Conservation (phyloP, 441 rosid species). For the Gossypium davidsonii region DNA sequence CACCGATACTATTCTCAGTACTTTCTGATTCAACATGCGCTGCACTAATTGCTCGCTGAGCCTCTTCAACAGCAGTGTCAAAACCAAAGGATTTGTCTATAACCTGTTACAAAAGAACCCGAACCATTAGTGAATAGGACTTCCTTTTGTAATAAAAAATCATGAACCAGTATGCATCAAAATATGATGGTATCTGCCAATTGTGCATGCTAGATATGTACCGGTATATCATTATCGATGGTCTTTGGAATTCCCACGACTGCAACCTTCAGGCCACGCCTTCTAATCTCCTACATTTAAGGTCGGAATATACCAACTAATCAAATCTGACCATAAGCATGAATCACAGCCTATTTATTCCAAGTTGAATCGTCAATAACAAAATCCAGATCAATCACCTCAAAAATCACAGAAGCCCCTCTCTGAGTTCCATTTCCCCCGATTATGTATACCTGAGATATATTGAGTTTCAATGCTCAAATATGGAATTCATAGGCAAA, state of each 20-base stretch:
- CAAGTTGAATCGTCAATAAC: neutral
- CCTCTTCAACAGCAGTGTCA: conserved; percentile 57
- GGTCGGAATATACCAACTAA: no score
- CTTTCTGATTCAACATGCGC: conserved; percentile 60
- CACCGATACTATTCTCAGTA: conserved; percentile 48
- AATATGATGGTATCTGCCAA: neutral
- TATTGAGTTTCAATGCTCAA: neutral
- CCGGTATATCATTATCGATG: conserved; percentile 76
- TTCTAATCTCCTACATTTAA: conserved; percentile 44
- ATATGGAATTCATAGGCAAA: neutral
- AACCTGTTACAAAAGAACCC: conserved; percentile 22
- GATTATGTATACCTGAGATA: conserved; percentile 67
- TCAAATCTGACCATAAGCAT: no score
- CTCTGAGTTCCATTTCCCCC: conserved; percentile 86
- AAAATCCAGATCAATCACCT: conserved; percentile 35
- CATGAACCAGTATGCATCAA: neutral
- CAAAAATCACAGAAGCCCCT: conserved; percentile 77
- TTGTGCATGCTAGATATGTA: conserved; percentile 14
- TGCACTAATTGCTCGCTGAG: conserved; percentile 55
- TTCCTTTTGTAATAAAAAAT: neutral
- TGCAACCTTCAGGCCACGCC: conserved; percentile 66
- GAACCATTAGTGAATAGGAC: neutral
- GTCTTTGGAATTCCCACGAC: conserved; percentile 81
- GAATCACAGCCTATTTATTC: no score
- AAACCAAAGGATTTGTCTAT: conserved; percentile 53